Percentiles rank a stretch among this genome's conserved stretches.
Evolutionary conservation across 805 yeast species (phyloP).

Genomic region (Ogataea glucozyma): DNA sequence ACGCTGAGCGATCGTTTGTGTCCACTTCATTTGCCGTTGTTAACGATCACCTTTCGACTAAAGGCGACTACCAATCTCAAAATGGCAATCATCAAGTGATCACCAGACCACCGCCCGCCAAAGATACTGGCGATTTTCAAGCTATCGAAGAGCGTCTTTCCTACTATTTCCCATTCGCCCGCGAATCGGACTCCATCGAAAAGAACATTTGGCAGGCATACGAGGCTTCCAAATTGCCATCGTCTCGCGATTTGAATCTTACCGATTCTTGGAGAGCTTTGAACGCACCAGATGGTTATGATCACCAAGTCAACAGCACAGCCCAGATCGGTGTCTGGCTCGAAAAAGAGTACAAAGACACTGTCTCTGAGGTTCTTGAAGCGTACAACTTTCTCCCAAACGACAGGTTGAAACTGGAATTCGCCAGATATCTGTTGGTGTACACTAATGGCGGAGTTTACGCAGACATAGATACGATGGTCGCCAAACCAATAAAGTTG

Average conservation of each 20-base stretch:
- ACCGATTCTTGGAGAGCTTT: conserved; percentile 19
- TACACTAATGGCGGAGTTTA: conserved; percentile 55
- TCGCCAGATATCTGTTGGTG: conserved; percentile 49
- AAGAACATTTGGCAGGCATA: conserved; percentile 21
- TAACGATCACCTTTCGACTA: not conserved
- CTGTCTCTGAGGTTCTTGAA: conserved; percentile 47
- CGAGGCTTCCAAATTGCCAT: conserved; percentile 6
- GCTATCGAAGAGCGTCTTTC: conserved; percentile 16
- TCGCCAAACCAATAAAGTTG: conserved; percentile 41
- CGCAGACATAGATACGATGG: conserved; percentile 53
- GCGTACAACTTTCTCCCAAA: conserved; percentile 50
- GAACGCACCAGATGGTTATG: conserved; percentile 12
- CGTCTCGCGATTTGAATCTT: conserved; percentile 6
- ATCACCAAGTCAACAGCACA: conserved; percentile 9
- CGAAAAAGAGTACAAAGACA: conserved; percentile 3
- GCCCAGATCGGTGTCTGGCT: conserved; percentile 9
- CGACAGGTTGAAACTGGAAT: conserved; percentile 47
- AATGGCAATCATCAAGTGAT: not conserved
- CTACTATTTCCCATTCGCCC: conserved; percentile 17
- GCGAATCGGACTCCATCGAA: conserved; percentile 14
- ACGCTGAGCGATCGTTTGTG: conserved; percentile 5
- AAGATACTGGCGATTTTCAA: conserved; percentile 11
- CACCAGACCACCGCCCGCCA: conserved; percentile 2
- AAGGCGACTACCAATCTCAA: too few species aligned
- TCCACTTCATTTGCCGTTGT: not conserved